phyloP scores from a whole-genome alignment of 768 basidiomycete species.

The Leucosporidium creatinivorum region DNA sequence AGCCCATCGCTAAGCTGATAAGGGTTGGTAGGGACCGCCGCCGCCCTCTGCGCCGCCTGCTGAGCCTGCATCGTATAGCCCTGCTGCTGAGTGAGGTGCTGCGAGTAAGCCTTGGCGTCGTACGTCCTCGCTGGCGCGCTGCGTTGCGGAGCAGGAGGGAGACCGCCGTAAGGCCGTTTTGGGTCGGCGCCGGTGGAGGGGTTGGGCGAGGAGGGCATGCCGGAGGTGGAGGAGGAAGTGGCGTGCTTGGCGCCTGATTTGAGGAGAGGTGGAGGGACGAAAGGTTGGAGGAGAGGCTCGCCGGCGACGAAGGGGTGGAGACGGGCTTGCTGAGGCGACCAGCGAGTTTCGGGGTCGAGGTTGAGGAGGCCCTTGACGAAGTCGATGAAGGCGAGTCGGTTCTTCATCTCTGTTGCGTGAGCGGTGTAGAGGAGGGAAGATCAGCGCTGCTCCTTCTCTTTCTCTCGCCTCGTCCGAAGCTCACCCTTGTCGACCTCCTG shows the following conservation, averaged over 20 bases:
- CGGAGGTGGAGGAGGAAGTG: slow-evolving; percentile 5
- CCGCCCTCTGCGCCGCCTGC: slow-evolving; percentile 36
- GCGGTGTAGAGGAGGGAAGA: not conserved
- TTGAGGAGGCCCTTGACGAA: slow-evolving; percentile 92
- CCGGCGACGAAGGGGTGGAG: slow-evolving; percentile 97
- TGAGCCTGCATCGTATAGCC: slow-evolving; percentile 73
- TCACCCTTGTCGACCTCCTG: slow-evolving; percentile 50
- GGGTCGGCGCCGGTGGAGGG: not conserved
- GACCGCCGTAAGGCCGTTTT: slow-evolving; percentile 68
- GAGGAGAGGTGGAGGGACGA: slow-evolving; percentile 31
- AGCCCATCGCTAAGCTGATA: slow-evolving; percentile 8
- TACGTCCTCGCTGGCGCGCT: slow-evolving; percentile 78
- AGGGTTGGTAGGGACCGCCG: slow-evolving; percentile 34
- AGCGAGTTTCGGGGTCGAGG: slow-evolving; percentile 87
- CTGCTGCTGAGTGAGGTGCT: slow-evolving; percentile 90
- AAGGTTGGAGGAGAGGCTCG: slow-evolving; percentile 65
- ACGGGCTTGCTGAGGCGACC: slow-evolving; percentile 94
- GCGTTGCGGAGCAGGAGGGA: slow-evolving; percentile 72
- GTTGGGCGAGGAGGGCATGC: slow-evolving; percentile 9
- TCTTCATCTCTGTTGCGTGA: slow-evolving; percentile 66
- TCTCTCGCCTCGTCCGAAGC: not conserved
- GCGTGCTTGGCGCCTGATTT: not conserved
- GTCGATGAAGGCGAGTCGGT: slow-evolving; percentile 90
- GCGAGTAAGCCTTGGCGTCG: slow-evolving; percentile 89
- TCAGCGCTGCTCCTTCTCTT: no score